phyloP scores from a whole-genome alignment of 306 rosid genomes.

The Cucurbita pepo region DNA sequence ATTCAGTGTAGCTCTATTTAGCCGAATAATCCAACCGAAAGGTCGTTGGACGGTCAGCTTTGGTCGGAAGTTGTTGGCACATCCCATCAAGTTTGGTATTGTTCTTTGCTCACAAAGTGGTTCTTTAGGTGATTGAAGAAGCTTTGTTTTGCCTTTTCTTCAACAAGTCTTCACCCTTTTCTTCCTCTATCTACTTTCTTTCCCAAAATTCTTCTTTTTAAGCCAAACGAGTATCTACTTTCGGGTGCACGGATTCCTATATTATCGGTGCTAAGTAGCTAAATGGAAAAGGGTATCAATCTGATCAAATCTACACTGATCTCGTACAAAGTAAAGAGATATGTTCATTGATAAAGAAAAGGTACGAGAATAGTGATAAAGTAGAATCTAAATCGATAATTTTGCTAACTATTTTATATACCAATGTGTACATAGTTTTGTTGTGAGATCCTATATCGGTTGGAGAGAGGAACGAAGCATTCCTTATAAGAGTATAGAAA shows the following conservation, averaged over 20 bases:
- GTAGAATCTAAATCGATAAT: background rate
- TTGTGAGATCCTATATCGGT: too few relatives aligned
- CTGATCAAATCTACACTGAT: too few relatives aligned
- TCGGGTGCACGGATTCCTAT: background rate
- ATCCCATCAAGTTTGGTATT: background rate
- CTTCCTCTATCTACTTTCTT: background rate
- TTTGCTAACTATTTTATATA: too few relatives aligned
- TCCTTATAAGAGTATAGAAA: too few relatives aligned
- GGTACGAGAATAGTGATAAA: too few relatives aligned
- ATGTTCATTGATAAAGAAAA: too few relatives aligned
- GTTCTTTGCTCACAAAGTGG: background rate
- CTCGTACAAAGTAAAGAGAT: too few relatives aligned
- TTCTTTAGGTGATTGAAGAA: background rate
- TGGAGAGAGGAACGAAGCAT: too few relatives aligned
- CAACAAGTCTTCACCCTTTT: background rate
- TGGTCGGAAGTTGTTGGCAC: background rate
- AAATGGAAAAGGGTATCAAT: background rate
- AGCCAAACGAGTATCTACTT: background rate
- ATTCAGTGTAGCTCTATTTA: too few relatives aligned
- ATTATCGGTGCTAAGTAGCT: background rate
- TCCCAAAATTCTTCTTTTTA: background rate
- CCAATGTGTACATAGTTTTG: too few relatives aligned
- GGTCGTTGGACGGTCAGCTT: background rate
- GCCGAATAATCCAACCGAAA: background rate
- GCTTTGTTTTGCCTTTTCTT: background rate